Conservation (phyloP, 2,329 filamentous ascomycete species). For the Teratosphaeria pseudoeucalypti region DNA sequence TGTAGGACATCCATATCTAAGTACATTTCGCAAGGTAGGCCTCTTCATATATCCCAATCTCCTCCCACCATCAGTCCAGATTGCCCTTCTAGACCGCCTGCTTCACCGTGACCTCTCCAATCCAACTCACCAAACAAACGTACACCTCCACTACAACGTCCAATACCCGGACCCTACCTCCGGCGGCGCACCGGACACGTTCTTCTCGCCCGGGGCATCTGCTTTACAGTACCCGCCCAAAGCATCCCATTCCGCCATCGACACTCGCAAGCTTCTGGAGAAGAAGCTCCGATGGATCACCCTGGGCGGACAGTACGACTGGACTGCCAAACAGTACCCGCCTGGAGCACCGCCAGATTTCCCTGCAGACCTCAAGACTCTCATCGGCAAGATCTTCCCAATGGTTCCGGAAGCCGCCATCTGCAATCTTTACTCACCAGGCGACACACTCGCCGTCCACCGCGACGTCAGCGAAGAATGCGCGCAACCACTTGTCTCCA, state of each 20-base stretch:
- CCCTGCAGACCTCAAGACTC: conserved; percentile 57
- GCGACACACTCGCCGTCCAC: conserved; percentile 85
- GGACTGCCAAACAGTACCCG: conserved; percentile 80
- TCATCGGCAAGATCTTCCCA: conserved; percentile 64
- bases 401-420: conserved; percentile 73
- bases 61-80: conserved; percentile 59
- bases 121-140: conserved; percentile 69
- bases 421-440: conserved; percentile 82
- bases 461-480: conserved; percentile 85
- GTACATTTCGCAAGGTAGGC: conserved; percentile 37
- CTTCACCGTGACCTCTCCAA: conserved; percentile 69
- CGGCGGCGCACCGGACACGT: conserved; percentile 37
- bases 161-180: conserved; percentile 43
- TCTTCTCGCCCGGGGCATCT: conserved; percentile 44
- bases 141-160: conserved; percentile 72
- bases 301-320: conserved; percentile 91
- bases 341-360: conserved; percentile 59
- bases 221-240: conserved; percentile 38
- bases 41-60: conserved; percentile 68
- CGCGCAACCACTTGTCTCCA: conserved; percentile 65
- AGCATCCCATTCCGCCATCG: conserved; percentile 63
- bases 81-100: conserved; percentile 58
- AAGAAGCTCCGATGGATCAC: conserved; percentile 88
- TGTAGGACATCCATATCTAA: not conserved
- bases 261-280: conserved; percentile 58